A percentile compares a stretch with the other conserved stretches of the same genome.
These are phyloP conservation scores for Auriscalpium vulgare DNA, from an alignment of 768 basidiomycete species.

Conservation along the genomic window DNA sequence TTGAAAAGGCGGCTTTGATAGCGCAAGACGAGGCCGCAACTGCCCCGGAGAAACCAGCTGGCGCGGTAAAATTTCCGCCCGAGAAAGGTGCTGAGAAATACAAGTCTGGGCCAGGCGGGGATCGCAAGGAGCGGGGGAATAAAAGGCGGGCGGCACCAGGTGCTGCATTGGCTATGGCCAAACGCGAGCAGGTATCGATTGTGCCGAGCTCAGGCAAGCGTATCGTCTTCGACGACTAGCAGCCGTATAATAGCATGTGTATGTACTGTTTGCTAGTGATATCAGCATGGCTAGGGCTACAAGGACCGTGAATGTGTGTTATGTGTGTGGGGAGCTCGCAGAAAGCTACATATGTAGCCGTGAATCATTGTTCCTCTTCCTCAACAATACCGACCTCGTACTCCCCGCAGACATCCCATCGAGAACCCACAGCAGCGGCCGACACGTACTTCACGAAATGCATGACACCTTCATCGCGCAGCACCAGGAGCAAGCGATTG, in stretches of 20 bases:
- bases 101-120: not conserved
- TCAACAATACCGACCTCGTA: constrained; percentile 84
- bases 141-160: constrained; percentile 56
- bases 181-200: constrained; percentile 70
- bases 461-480: constrained; percentile 91
- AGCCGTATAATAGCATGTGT: not conserved
- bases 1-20: not conserved
- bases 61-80: too few species aligned
- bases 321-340: too few species aligned
- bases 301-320: not conserved
- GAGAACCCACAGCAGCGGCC: constrained; percentile 78
- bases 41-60: too few species aligned
- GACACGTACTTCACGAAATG: constrained; percentile 94
- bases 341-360: too few species aligned
- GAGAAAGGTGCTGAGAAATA: too few species aligned
- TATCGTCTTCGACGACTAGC: constrained; percentile 48
- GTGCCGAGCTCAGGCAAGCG: constrained; percentile 64
- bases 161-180: constrained; percentile 70
- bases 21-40: too few species aligned
- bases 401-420: constrained; percentile 92
- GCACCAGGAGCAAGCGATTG: constrained; percentile 80
- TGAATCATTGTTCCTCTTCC: constrained; percentile 7
- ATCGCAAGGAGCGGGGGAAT: constrained; percentile 8
- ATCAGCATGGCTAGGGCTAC: not conserved
- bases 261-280: not conserved